Base-by-base conservation (phyloP, 495 filamentous ascomycete species). In the Trichoderma erinaceum region DNA sequence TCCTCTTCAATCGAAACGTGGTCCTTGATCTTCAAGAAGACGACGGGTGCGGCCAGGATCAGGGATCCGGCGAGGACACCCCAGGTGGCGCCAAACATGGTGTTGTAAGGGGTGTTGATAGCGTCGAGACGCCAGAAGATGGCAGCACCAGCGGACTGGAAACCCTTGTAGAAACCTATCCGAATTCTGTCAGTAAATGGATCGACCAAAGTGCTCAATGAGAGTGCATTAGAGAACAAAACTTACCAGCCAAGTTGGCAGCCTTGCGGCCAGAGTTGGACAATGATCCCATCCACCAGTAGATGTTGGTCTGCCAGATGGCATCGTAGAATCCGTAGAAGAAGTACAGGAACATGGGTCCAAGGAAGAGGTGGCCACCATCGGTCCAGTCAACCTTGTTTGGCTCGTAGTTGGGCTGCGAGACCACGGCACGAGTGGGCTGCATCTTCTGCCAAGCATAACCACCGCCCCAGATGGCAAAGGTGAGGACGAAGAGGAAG, bases 261-360 rank as follows among this genome's bases (percentile, higher is more conserved):
- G 94, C 84, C 74, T 93, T 96, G 74, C 93, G 90, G 69, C 89
- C 86, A 63, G 95, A 96, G 82, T 98, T 97, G 73, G 88, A 91
- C 41, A 97, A 83, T 21, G 92, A 88, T 43, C 94, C 94, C 90
- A 98, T 97, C 79, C 90, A 91, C 92, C 92, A 96, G 81, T 96
- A 96, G 52, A 92, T 88, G 73, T 82, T 88, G 13, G 90, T 92
- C 77, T 95, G 91, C 87, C 92, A 95, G 48, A 87, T 85, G 41
- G 93, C 90, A 73, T 97, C 93, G 70, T 89, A 94, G 72, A 97
- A 89, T 61, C 93, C 93, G 75, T 97, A 97, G 75, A 93, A 95
- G 71, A 98, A 90, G 81, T 94, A 96, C 68, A 97, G 78, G 75
- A 97, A 91, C 87, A 97, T 90, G 18, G 92, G 91, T 0, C 90